Conservation (phyloP, 805 yeast species). For the Starmerella etchellsii region DNA sequence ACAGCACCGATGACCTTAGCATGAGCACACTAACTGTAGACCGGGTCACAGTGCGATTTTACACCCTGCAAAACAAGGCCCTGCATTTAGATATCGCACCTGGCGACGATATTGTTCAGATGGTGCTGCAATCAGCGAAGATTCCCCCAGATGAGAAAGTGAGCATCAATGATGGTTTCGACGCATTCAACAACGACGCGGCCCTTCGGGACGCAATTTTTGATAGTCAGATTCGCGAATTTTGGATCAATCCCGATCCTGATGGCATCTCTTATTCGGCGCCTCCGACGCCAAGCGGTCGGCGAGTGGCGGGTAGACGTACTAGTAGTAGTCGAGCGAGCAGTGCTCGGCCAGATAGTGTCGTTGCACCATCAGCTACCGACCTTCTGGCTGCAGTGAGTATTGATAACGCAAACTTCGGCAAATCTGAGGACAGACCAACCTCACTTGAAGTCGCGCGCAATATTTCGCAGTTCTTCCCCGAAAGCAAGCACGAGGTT, state of each 20-base stretch:
- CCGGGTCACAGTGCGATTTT: constrained; percentile 1
- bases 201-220: constrained; percentile 6
- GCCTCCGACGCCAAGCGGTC: neutral
- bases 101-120: neutral
- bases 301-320: no score
- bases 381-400: neutral
- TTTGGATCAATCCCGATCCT: constrained; percentile 5
- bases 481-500: constrained; percentile 58
- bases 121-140: constrained; percentile 3
- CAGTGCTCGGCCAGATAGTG: neutral
- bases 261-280: neutral
- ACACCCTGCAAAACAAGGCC: constrained; percentile 2
- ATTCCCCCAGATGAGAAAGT: neutral
- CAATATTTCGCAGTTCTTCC: constrained; percentile 82
- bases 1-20: neutral
- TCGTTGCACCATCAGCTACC: neutral
- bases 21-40: neutral
- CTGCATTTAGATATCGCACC: constrained; percentile 2
- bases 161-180: constrained; percentile 22
- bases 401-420: no score
- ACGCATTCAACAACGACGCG: constrained; percentile 1
- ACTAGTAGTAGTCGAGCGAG: neutral
- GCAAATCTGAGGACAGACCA: constrained; percentile 39
- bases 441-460: constrained; percentile 85
- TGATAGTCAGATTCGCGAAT: constrained; percentile 3